Percentiles rank a stretch among this genome's conserved stretches.
Conservation (phyloP, 805 yeast genomes). For the Allodekkera sacchari region DNA sequence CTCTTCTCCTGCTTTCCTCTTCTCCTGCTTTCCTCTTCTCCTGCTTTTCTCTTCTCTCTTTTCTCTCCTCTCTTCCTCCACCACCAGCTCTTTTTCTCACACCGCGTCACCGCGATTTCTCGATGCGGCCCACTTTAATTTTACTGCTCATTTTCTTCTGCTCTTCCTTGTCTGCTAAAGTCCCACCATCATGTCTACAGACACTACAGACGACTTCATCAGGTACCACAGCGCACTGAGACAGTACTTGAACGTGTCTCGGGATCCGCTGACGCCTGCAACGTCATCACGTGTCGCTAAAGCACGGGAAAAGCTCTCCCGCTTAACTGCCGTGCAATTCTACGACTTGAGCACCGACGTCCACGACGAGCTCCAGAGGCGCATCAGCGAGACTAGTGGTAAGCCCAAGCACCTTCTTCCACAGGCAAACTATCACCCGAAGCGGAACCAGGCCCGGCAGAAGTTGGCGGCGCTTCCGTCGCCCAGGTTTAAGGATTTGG, state of each 20-base stretch:
- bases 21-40: no score
- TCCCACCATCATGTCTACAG: no score
- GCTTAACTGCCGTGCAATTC: constrained; percentile 76
- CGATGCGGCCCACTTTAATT: no score
- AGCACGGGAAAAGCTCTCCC: constrained; percentile 79
- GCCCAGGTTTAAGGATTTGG: constrained; percentile 79
- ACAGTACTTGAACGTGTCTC: constrained; percentile 42
- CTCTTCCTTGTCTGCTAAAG: no score
- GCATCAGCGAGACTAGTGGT: constrained; percentile 49
- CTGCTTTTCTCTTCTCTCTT: no score
- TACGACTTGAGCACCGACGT: constrained; percentile 90
- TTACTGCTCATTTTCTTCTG: no score
- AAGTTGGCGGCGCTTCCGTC: constrained; percentile 81
- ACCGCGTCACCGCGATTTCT: no score
- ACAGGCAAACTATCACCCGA: constrained; percentile 72
- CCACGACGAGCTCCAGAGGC: constrained; percentile 80
- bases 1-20: no score
- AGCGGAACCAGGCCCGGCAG: constrained; percentile 91
- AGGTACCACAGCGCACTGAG: constrained; percentile 40
- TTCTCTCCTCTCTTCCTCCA: no score
- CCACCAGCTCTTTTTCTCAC: no score
- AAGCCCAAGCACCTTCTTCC: constrained; percentile 66
- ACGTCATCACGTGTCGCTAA: constrained; percentile 59
- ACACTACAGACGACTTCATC: no score
- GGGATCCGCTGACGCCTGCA: constrained; percentile 33